Conservation (phyloP, 495 filamentous ascomycete genomes). For the Lophiotrema nucula region DNA sequence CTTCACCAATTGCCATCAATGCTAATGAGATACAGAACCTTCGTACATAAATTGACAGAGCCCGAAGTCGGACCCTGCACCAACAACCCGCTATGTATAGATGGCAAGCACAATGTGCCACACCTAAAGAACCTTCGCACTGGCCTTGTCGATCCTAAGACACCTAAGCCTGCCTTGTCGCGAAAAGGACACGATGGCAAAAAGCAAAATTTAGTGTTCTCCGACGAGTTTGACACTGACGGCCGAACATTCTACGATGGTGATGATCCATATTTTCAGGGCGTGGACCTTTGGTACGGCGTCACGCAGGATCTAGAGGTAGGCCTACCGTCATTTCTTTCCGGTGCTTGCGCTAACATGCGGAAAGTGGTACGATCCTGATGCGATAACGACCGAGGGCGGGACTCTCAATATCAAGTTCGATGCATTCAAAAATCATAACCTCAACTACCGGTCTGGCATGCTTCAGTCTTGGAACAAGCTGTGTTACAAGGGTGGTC, state of each 20-base stretch:
- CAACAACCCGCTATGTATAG: conserved; percentile 56
- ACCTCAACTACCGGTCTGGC: conserved; percentile 70
- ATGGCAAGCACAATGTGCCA: conserved; percentile 52
- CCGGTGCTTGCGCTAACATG: neutral
- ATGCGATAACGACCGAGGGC: conserved; percentile 66
- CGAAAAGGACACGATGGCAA: conserved; percentile 60
- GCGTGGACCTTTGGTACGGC: conserved; percentile 76
- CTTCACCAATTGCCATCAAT: neutral
- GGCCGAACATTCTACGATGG: conserved; percentile 71
- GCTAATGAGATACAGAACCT: conserved; percentile 50
- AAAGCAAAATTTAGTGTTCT: conserved; percentile 68
- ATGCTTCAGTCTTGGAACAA: conserved; percentile 85
- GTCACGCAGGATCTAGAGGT: conserved; percentile 74
- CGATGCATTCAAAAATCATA: conserved; percentile 66
- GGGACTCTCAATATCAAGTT: conserved; percentile 68
- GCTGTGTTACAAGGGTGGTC: conserved; percentile 72
- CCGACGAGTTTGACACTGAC: conserved; percentile 73
- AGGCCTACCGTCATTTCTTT: conserved; percentile 1
- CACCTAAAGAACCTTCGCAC: conserved; percentile 60
- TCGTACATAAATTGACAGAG: conserved; percentile 47
- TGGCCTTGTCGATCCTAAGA: conserved; percentile 70
- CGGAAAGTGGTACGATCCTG: conserved; percentile 73
- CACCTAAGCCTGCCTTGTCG: conserved; percentile 57
- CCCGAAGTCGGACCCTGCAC: conserved; percentile 40
- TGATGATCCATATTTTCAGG: conserved; percentile 72